Conservation (phyloP, 1,284 basidiomycete species). For the Ganoderma lucidum region DNA sequence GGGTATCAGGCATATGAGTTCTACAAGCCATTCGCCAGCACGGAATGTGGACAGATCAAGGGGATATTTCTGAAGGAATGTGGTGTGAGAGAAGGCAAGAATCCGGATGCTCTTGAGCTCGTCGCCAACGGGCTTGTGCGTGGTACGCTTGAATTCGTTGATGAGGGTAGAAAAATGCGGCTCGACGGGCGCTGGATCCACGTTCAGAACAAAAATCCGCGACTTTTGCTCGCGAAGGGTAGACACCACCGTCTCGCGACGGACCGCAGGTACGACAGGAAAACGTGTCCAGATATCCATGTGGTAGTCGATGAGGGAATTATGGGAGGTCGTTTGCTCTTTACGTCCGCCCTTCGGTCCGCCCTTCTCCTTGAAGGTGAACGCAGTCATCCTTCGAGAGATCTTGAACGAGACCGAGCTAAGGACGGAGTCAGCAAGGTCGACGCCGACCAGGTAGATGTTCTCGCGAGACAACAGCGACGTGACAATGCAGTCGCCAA, state of each 20-base stretch:
- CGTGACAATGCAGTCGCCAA: conserved; percentile 44
- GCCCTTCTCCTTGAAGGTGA: conserved; percentile 55
- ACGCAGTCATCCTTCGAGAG: conserved; percentile 61
- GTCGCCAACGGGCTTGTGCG: conserved; percentile 59
- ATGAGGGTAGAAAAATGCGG: conserved; percentile 57
- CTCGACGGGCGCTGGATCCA: conserved; percentile 44
- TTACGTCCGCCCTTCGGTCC: conserved; percentile 26
- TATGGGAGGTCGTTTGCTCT: conserved; percentile 45
- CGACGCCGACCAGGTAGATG: conserved; percentile 53
- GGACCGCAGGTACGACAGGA: conserved; percentile 64
- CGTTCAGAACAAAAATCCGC: conserved; percentile 55
- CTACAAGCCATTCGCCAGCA: conserved; percentile 70
- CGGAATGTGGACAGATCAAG: conserved; percentile 40
- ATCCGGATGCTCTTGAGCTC: conserved; percentile 48
- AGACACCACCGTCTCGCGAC: conserved; percentile 52
- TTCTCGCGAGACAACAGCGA: conserved; percentile 52
- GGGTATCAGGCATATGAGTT: conserved; percentile 68
- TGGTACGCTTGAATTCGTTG: conserved; percentile 52
- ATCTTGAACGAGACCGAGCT: conserved; percentile 57
- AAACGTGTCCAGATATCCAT: conserved; percentile 71
- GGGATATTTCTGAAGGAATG: neutral
- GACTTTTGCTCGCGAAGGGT: conserved; percentile 40
- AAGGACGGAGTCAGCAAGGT: conserved; percentile 41
- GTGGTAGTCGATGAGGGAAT: conserved; percentile 63
- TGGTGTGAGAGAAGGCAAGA: conserved; percentile 36